Conservation (phyloP, 257 asterid species). For the Fraxinus excelsior region DNA sequence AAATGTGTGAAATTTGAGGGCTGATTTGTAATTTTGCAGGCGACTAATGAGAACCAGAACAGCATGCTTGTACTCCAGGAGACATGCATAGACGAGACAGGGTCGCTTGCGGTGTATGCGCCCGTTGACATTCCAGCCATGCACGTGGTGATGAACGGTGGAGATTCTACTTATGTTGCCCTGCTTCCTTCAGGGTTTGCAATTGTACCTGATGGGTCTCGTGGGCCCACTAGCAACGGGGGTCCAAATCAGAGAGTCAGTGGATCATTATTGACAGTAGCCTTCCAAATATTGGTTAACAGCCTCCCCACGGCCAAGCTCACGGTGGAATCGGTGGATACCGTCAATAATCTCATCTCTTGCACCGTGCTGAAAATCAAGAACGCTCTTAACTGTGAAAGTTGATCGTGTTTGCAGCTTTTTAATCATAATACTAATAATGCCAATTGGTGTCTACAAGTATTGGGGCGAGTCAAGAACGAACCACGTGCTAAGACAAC, state of each 20-base stretch:
- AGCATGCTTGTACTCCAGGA: constrained; percentile 88
- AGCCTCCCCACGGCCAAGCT: constrained; percentile 61
- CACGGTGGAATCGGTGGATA: constrained; percentile 60
- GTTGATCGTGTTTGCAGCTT: constrained; percentile 20
- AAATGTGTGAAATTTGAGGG: constrained; percentile 12
- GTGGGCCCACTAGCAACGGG: constrained; percentile 35
- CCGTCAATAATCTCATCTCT: constrained; percentile 53
- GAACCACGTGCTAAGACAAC: constrained; percentile 58
- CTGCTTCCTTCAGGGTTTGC: constrained; percentile 90
- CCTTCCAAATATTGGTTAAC: constrained; percentile 58
- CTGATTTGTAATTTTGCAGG: constrained; percentile 36
- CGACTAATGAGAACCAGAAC: constrained; percentile 70
- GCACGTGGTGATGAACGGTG: constrained; percentile 96
- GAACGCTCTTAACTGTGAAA: constrained; percentile 49
- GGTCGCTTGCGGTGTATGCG: constrained; percentile 94
- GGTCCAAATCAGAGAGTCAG: constrained; percentile 30
- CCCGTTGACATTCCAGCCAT: constrained; percentile 93
- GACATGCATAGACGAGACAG: constrained; percentile 78
- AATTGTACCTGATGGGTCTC: constrained; percentile 79
- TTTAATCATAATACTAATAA: background rate
- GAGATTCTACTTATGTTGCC: constrained; percentile 93
- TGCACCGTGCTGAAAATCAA: constrained; percentile 66
- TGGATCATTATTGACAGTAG: constrained; percentile 60
- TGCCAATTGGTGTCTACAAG: background rate
- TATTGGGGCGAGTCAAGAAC: constrained; percentile 86